These are phyloP conservation scores for Pseudogymnoascus verrucosus DNA, from an alignment of 2,329 filamentous ascomycete species.

Conservation along the genomic window DNA sequence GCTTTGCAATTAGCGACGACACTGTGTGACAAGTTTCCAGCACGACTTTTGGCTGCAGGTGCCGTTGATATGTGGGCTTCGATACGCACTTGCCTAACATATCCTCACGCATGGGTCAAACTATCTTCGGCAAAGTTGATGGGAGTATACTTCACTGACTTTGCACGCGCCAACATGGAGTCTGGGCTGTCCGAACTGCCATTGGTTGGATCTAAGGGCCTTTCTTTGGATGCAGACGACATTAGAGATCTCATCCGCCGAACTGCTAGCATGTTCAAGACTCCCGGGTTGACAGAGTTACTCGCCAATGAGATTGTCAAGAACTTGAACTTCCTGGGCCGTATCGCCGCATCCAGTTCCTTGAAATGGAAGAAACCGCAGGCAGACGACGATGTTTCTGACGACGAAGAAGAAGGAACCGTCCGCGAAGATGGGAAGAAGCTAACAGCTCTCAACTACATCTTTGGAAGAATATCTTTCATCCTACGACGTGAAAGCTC, in stretches of 20 bases:
- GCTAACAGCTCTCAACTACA: constrained; percentile 56
- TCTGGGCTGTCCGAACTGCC: constrained; percentile 47
- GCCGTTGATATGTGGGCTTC: constrained; percentile 62
- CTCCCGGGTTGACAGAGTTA: constrained; percentile 57
- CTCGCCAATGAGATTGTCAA: constrained; percentile 73
- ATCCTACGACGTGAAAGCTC: constrained; percentile 70
- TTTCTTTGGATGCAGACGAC: constrained; percentile 56
- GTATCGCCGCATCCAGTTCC: constrained; percentile 52
- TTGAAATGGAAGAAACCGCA: constrained; percentile 36
- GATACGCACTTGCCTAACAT: constrained; percentile 61
- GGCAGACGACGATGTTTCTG: constrained; percentile 34
- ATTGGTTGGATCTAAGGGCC: constrained; percentile 61
- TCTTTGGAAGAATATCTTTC: constrained; percentile 70
- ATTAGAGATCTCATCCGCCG: constrained; percentile 52
- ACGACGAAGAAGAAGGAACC: constrained; percentile 33
- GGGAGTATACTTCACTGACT: constrained; percentile 70
- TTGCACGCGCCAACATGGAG: constrained; percentile 56
- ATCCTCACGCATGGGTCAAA: constrained; percentile 67
- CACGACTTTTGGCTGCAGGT: constrained; percentile 51
- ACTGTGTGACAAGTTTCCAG: constrained; percentile 58
- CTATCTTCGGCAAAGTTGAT: constrained; percentile 66
- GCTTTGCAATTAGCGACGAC: constrained; percentile 62
- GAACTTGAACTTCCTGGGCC: constrained; percentile 75
- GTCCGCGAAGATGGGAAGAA: constrained; percentile 39
- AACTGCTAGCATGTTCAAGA: constrained; percentile 48